Percentiles rank a stretch among this genome's conserved stretches.
These are phyloP conservation scores for Agrocybe praecox DNA, from an alignment of 768 basidiomycete species.

Conservation along the genomic window DNA sequence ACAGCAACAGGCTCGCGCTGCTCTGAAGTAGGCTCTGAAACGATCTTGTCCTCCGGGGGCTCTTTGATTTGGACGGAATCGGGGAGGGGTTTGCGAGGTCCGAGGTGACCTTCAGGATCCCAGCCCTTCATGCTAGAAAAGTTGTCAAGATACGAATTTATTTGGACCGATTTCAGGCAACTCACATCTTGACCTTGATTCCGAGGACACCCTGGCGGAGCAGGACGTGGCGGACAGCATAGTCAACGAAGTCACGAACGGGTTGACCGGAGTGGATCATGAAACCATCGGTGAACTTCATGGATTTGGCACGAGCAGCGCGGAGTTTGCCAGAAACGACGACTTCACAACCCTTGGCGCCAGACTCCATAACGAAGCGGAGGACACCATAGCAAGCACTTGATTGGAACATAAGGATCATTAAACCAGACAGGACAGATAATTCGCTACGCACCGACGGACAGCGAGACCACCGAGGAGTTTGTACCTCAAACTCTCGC, in stretches of 20 bases:
- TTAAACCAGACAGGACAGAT: background rate
- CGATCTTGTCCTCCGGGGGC: constrained; percentile 88
- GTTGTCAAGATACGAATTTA: constrained; percentile 14
- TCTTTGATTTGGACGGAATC: constrained; percentile 91
- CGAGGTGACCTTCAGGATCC: constrained; percentile 89
- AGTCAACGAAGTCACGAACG: constrained; percentile 93
- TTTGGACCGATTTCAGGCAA: background rate
- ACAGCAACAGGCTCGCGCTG: constrained; percentile 73
- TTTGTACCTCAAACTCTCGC: constrained; percentile 98
- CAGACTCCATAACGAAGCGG: constrained; percentile 99
- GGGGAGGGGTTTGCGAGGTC: constrained; percentile 92
- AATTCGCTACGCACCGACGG: constrained; percentile 69
- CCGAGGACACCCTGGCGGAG: constrained; percentile 98
- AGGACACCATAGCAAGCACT: constrained; percentile 95
- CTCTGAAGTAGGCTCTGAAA: constrained; percentile 89
- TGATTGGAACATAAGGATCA: background rate
- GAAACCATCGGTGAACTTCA: constrained; percentile 99
- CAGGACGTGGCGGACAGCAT: constrained; percentile 97
- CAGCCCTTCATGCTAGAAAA: constrained; percentile 87
- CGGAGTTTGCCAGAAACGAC: constrained; percentile 99
- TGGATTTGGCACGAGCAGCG: constrained; percentile 98
- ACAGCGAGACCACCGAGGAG: constrained; percentile 99
- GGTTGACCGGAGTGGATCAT: constrained; percentile 99
- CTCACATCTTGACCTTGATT: constrained; percentile 99
- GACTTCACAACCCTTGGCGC: constrained; percentile 99